Base-by-base conservation (phyloP, 805 yeast species). In the Hanseniaspora vineae region DNA sequence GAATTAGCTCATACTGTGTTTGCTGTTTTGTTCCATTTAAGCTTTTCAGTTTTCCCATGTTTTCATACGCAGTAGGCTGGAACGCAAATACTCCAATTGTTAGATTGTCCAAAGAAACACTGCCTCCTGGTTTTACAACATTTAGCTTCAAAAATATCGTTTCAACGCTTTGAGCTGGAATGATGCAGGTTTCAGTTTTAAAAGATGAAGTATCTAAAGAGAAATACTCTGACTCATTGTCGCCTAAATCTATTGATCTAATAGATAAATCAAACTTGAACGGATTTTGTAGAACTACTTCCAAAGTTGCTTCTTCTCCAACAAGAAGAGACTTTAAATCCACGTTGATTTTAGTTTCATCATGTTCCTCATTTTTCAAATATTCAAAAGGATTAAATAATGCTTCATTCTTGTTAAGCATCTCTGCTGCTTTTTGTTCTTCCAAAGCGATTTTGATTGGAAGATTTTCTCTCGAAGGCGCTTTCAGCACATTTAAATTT, bases 181-280 rank as follows among this genome's bases (percentile, higher is more conserved):
- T 15, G 6, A n/a, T 6, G 18, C 13, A 15, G 13, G 6, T 15
- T 6, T 18, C 42, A 18, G 4, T 18, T 6, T 13, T 6, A 39
- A 17, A 17, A 35, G 15, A 4, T 11, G 8, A 17, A 19, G n/a
- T 15, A 23, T 14, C 14, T 6, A 40, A 11, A 12, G 50, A 60
- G 56, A 48, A 58, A 9, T 56, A 56, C 31, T 65, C 63, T 6
- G 62, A 51, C 15, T 66, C 61, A 1, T 52, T 46, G 4, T 65
- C 55, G 5, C 56, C 53, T 2, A 81, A 62, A 37, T 65, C 56
- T 2, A 82, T 57, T 31, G 72, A 72, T 17, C 69, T 67, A 5
- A 89, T 65, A 37, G 76, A 80, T 13, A 89, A 66, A 40, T 81
- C 86, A 61, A 85, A 86, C 6, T 76, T 75, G 64, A 78, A 86